Conservation (phyloP, 257 asterid species). For the Gynochthodes officinalis region DNA sequence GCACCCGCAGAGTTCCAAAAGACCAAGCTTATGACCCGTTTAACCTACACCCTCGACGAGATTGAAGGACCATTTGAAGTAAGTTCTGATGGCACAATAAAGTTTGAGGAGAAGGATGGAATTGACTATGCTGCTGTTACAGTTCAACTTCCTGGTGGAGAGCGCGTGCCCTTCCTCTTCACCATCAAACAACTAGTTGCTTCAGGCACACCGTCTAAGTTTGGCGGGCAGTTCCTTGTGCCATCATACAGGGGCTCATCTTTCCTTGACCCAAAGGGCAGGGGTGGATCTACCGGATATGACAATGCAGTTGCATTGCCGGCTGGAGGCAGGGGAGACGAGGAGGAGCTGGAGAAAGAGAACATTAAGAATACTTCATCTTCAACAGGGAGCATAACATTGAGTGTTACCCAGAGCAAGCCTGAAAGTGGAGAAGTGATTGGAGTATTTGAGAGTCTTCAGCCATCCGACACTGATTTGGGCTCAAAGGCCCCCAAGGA, state of each 20-base stretch:
- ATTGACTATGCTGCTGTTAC: conserved; percentile 98
- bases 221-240: conserved; percentile 73
- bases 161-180: conserved; percentile 94
- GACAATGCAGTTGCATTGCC: conserved; percentile 98
- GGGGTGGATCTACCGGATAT: conserved; percentile 97
- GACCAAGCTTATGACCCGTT: conserved; percentile 95
- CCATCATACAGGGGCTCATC: conserved; percentile 98
- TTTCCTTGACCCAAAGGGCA: conserved; percentile 98
- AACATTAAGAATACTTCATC: conserved; percentile 71
- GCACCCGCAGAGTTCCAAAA: conserved; percentile 82
- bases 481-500: conserved; percentile 94
- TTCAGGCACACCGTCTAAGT: conserved; percentile 71
- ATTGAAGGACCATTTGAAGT: conserved; percentile 97
- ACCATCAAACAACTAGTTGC: conserved; percentile 94
- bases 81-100: conserved; percentile 64
- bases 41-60: conserved; percentile 96
- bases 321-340: conserved; percentile 98
- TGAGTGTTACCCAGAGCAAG: conserved; percentile 77
- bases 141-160: conserved; percentile 98
- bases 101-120: conserved; percentile 94
- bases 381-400: conserved; percentile 67
- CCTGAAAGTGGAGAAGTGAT: conserved; percentile 95
- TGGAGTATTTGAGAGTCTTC: conserved; percentile 93
- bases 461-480: conserved; percentile 96
- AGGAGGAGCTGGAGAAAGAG: conserved; percentile 93